Percentiles rank a stretch among this genome's conserved stretches.
Evolutionary conservation across 129 eudicot species (phyloP).

Genomic region (Erigeron canadensis): DNA sequence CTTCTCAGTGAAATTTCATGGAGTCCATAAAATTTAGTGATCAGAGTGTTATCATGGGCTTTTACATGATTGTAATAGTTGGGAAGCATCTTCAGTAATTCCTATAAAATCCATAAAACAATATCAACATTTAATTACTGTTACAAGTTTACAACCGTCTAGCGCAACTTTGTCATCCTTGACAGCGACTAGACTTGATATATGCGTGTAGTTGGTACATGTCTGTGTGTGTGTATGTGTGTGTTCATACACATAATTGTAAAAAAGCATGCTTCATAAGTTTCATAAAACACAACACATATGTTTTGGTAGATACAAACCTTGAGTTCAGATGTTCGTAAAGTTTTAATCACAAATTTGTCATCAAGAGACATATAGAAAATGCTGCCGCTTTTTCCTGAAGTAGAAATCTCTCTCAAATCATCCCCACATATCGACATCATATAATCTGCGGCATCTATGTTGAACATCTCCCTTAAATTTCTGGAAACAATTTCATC

Average conservation of each 20-base stretch:
- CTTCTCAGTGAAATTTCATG: constrained; percentile 53
- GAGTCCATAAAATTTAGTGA: constrained; percentile 81
- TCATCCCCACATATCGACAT: constrained; percentile 95
- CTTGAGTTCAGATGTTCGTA: constrained; percentile 65
- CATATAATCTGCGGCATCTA: constrained; percentile 91
- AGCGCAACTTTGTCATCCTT: background rate
- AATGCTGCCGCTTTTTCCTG: constrained; percentile 92
- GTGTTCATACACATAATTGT: background rate
- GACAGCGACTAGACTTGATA: no score
- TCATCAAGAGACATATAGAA: constrained; percentile 81
- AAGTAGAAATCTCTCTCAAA: constrained; percentile 65
- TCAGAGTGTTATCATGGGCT: constrained; percentile 70
- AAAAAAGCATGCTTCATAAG: no score
- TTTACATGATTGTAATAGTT: constrained; percentile 67
- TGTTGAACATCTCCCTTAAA: constrained; percentile 84
- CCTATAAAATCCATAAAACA: constrained; percentile 37
- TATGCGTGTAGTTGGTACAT: no score
- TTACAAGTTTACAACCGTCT: background rate
- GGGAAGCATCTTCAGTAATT: constrained; percentile 80
- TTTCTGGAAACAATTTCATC: constrained; percentile 47
- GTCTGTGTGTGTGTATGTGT: no score
- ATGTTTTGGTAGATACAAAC: constrained; percentile 27
- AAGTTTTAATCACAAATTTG: constrained; percentile 77
- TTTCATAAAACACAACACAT: background rate
- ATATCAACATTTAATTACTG: background rate